Percentiles rank a stretch among this genome's conserved stretches.
These are phyloP conservation scores for Anaeromyces robustus DNA, from an alignment of 192 early-diverging fungal genomes.

Conservation along the genomic window DNA sequence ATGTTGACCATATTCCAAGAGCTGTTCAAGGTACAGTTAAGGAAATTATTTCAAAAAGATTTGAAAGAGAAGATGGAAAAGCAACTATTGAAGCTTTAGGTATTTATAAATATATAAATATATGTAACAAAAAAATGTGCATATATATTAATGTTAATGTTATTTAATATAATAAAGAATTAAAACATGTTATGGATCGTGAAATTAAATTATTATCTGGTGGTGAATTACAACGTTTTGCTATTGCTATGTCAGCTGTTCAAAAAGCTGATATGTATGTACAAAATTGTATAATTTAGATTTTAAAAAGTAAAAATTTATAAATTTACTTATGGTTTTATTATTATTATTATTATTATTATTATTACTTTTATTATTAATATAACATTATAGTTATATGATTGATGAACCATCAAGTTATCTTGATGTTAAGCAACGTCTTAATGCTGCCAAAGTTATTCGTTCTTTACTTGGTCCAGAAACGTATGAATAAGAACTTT, in stretches of 20 bases:
- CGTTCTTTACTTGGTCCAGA: slow-evolving; percentile 58
- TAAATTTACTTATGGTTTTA: background rate
- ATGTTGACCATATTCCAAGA: slow-evolving; percentile 78
- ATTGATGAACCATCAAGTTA: slow-evolving; percentile 97
- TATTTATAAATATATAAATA: slow-evolving; percentile 7
- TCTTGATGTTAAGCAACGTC: slow-evolving; percentile 96
- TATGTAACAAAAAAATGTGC: background rate
- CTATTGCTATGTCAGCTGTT: slow-evolving; percentile 71
- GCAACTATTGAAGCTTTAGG: slow-evolving; percentile 55
- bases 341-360: background rate
- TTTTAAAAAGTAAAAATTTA: too few relatives aligned
- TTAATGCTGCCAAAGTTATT: slow-evolving; percentile 88
- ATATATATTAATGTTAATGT: too few relatives aligned
- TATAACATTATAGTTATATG: slow-evolving; percentile 80
- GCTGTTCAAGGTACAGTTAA: slow-evolving; percentile 64
- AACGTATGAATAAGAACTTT: slow-evolving; percentile 17
- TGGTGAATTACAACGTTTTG: slow-evolving; percentile 96
- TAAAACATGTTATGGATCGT: slow-evolving; percentile 69
- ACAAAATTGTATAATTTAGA: too few relatives aligned
- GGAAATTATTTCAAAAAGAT: slow-evolving; percentile 51
- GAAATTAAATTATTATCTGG: slow-evolving; percentile 73
- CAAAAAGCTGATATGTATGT: slow-evolving; percentile 73
- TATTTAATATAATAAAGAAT: slow-evolving; percentile 28
- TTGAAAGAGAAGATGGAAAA: slow-evolving; percentile 54
- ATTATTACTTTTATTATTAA: too few relatives aligned